phyloP scores from a whole-genome alignment of 1,139 yeast genomes.

The Lodderomyces jiufengensis region DNA sequence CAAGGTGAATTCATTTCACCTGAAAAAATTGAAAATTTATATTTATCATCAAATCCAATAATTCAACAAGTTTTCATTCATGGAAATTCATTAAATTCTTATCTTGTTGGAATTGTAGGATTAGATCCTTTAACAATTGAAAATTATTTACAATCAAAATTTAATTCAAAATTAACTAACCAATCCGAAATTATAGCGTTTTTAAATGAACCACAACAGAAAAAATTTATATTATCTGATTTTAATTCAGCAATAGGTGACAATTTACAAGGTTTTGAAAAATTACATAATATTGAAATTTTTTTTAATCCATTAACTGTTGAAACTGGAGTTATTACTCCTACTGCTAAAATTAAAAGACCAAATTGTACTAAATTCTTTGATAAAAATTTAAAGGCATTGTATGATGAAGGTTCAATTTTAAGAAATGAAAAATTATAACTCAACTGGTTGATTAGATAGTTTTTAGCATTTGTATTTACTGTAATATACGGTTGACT shows the following conservation, averaged over 20 bases:
- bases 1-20: slow-evolving; percentile 47
- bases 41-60: slow-evolving; percentile 31
- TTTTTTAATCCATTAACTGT: slow-evolving; percentile 65
- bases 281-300: slow-evolving; percentile 56
- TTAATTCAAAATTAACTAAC: slow-evolving; percentile 17
- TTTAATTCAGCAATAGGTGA: slow-evolving; percentile 24
- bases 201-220: slow-evolving; percentile 28
- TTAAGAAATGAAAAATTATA: slow-evolving; percentile 10
- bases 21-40: slow-evolving; percentile 39
- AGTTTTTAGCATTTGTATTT: no score
- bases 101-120: slow-evolving; percentile 62
- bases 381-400: slow-evolving; percentile 39
- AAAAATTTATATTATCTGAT: slow-evolving; percentile 23
- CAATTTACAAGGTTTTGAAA: slow-evolving; percentile 52
- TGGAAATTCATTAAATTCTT: slow-evolving; percentile 64
- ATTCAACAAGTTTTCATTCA: slow-evolving; percentile 39
- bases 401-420: slow-evolving; percentile 59
- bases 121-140: slow-evolving; percentile 29
- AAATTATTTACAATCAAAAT: slow-evolving; percentile 16
- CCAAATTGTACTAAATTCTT: slow-evolving; percentile 54
- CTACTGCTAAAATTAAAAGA: slow-evolving; percentile 72
- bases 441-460: no score
- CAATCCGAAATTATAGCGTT: slow-evolving; percentile 26
- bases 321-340: slow-evolving; percentile 65
- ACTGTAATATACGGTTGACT: no score